These are phyloP conservation scores for Ustilago sp. DNA, from an alignment of 1,284 basidiomycete species.

Conservation along the genomic window DNA sequence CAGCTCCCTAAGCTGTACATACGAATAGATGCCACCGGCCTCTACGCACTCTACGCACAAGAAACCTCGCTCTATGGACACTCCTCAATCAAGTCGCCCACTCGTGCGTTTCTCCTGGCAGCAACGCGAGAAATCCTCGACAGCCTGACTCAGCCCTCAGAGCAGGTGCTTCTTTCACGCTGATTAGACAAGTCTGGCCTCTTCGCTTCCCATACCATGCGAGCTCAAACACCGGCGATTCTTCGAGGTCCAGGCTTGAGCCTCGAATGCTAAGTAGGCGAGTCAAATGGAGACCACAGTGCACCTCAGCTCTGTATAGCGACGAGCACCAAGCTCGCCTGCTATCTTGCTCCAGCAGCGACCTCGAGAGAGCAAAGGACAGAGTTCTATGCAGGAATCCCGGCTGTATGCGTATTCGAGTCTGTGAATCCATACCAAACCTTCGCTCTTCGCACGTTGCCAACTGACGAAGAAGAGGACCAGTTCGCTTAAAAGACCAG, in stretches of 20 bases:
- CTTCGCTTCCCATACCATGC: not conserved
- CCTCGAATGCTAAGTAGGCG: not conserved
- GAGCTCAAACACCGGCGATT: not conserved
- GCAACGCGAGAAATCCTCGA: not conserved
- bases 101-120: not conserved
- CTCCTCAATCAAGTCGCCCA: not conserved
- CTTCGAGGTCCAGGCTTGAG: not conserved
- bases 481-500: not conserved
- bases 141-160: slow-evolving; percentile 11
- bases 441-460: not conserved
- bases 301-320: not conserved
- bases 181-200: not conserved
- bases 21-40: not conserved
- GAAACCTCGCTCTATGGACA: not conserved
- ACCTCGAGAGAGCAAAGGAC: not conserved
- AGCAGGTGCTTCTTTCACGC: not conserved
- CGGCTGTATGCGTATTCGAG: not conserved
- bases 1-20: not conserved
- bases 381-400: not conserved
- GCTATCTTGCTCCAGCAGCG: not conserved
- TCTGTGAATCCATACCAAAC: not conserved
- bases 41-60: not conserved
- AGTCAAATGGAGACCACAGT: not conserved
- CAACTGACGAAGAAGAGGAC: too few relatives aligned
- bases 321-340: not conserved